Conservation (phyloP, 371 early-diverging fungal genomes). For the Mortierella sp. region DNA sequence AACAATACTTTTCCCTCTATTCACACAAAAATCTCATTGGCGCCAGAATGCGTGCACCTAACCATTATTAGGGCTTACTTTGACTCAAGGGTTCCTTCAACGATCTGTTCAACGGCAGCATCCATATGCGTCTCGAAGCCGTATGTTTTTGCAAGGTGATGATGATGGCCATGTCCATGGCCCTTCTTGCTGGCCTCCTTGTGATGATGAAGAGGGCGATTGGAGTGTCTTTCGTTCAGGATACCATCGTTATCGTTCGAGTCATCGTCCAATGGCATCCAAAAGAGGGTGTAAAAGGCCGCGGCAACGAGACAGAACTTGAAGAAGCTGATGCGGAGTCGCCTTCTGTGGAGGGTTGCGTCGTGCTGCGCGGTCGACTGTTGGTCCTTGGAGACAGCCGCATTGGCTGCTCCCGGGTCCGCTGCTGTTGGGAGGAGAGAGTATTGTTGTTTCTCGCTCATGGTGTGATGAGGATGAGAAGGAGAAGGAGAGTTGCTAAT, state of each 20-base stretch:
- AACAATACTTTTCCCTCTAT: no score
- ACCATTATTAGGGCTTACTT: slow-evolving; percentile 14
- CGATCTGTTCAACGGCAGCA: slow-evolving; percentile 33
- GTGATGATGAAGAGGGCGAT: background rate
- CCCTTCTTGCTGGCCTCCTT: background rate
- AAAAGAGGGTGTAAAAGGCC: slow-evolving; percentile 12
- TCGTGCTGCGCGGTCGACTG: no score
- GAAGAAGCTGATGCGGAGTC: slow-evolving; percentile 13
- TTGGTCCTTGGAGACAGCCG: background rate
- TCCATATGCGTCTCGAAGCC: slow-evolving; percentile 44
- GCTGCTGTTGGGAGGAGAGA: slow-evolving; percentile 15
- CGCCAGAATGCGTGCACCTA: background rate
- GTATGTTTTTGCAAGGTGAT: background rate
- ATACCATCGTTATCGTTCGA: background rate
- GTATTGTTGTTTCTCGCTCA: slow-evolving; percentile 22
- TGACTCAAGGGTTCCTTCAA: slow-evolving; percentile 31
- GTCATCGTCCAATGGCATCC: slow-evolving; percentile 7
- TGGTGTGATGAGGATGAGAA: background rate
- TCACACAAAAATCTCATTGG: background rate
- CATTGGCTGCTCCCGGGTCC: background rate
- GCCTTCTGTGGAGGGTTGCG: slow-evolving; percentile 6
- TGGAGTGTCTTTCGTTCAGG: background rate
- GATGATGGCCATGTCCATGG: background rate
- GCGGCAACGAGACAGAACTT: slow-evolving; percentile 16
- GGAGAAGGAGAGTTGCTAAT: background rate